Conservation (phyloP, 768 basidiomycete species). For the Russula lepida region DNA sequence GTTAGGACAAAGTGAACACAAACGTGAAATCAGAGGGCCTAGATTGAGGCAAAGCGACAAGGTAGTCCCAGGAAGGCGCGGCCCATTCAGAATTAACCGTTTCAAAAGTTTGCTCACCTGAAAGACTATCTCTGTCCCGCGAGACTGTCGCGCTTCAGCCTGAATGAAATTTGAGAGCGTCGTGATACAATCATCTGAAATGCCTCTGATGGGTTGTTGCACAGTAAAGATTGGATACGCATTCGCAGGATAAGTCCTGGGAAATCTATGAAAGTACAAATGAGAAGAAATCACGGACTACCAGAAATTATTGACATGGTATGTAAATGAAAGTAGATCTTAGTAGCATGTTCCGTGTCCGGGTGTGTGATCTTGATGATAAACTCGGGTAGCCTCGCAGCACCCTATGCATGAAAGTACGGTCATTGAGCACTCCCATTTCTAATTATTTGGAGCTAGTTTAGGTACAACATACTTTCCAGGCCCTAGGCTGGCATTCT, state of each 20-base stretch:
- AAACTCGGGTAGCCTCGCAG: slow-evolving; percentile 64
- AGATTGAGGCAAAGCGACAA: not conserved
- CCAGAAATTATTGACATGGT: slow-evolving; percentile 46
- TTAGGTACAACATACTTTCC: slow-evolving; percentile 52
- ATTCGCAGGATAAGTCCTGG: slow-evolving; percentile 73
- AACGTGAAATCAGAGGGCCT: not conserved
- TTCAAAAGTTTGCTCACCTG: slow-evolving; percentile 40
- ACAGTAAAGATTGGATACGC: slow-evolving; percentile 61
- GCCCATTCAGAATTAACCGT: not conserved
- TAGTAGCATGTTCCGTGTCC: slow-evolving; percentile 44
- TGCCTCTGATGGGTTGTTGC: slow-evolving; percentile 54
- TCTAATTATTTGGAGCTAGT: not conserved
- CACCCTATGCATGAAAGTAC: slow-evolving; percentile 39
- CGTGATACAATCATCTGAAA: slow-evolving; percentile 47
- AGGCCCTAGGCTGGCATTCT: slow-evolving; percentile 65
- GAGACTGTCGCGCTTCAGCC: slow-evolving; percentile 52
- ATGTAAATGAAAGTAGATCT: slow-evolving; percentile 58
- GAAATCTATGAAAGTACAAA: slow-evolving; percentile 41
- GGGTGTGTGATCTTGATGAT: slow-evolving; percentile 65
- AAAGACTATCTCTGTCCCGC: slow-evolving; percentile 73
- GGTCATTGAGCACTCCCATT: slow-evolving; percentile 1
- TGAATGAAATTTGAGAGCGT: slow-evolving; percentile 54
- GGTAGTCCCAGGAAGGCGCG: not conserved
- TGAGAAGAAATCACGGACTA: slow-evolving; percentile 1
- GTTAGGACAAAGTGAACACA: not conserved